phyloP scores from a whole-genome alignment of 495 filamentous ascomycete species.

The Rostrohypoxylon terebratum region DNA sequence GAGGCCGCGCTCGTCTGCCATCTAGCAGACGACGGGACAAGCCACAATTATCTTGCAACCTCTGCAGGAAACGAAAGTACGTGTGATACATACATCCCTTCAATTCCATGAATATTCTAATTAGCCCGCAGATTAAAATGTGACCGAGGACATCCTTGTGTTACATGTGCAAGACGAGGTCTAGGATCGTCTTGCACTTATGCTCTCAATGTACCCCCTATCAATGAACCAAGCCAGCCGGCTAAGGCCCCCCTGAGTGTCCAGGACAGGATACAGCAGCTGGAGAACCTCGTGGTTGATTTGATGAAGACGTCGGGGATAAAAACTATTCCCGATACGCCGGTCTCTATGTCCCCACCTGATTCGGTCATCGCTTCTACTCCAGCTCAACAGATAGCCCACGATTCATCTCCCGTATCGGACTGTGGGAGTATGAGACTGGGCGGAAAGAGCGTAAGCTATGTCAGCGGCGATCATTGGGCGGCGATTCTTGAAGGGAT shows the following conservation, averaged over 20 bases:
- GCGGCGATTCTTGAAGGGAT: not conserved
- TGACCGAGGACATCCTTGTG: not conserved
- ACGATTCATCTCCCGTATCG: not conserved
- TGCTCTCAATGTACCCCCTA: not conserved
- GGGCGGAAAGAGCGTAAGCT: not conserved
- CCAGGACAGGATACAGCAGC: not conserved
- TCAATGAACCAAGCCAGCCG: not conserved
- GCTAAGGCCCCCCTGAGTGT: not conserved
- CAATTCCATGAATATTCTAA: too few species aligned
- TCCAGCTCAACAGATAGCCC: not conserved
- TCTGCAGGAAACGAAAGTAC: not conserved
- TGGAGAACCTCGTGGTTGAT: not conserved
- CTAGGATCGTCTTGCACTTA: not conserved
- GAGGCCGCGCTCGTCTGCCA: not conserved
- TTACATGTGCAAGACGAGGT: not conserved
- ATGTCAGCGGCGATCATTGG: conserved; percentile 1
- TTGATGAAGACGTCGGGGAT: not conserved
- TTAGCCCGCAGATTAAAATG: not conserved
- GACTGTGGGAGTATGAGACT: not conserved
- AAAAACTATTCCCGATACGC: not conserved
- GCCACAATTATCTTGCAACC: not conserved
- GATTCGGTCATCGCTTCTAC: not conserved
- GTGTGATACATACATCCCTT: too few species aligned
- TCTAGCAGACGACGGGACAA: not conserved
- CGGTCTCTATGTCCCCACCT: not conserved